These are phyloP conservation scores for Polychaeton citri DNA, from an alignment of 2,329 filamentous ascomycete species.

Conservation along the genomic window DNA sequence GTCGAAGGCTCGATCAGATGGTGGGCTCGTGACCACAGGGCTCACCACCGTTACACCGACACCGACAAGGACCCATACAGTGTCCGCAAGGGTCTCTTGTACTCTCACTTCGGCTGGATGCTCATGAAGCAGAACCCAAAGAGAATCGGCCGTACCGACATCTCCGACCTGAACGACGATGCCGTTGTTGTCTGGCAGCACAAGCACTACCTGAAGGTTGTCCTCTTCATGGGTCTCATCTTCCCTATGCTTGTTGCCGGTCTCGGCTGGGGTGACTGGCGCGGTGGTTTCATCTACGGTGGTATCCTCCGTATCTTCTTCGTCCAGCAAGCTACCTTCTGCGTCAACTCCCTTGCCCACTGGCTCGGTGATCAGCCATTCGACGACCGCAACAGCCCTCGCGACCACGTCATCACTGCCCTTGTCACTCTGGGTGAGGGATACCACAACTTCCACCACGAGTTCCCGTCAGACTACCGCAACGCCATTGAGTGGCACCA, in stretches of 20 bases:
- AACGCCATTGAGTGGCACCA: slow-evolving; percentile 86
- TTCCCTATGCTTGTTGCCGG: slow-evolving; percentile 66
- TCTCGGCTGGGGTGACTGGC: slow-evolving; percentile 67
- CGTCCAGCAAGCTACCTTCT: slow-evolving; percentile 86
- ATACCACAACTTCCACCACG: slow-evolving; percentile 94
- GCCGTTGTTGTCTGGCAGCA: slow-evolving; percentile 79
- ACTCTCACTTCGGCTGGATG: slow-evolving; percentile 84
- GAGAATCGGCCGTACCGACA: slow-evolving; percentile 75
- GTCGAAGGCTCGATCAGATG: slow-evolving; percentile 78
- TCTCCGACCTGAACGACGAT: slow-evolving; percentile 78
- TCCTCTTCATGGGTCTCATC: slow-evolving; percentile 62
- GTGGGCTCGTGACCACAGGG: slow-evolving; percentile 79
- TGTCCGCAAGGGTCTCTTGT: slow-evolving; percentile 74
- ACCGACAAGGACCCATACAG: slow-evolving; percentile 88
- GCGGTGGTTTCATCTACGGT: slow-evolving; percentile 70
- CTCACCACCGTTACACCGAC: slow-evolving; percentile 84
- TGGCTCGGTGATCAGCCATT: slow-evolving; percentile 89
- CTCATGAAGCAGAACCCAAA: slow-evolving; percentile 88
- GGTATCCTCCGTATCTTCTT: slow-evolving; percentile 80
- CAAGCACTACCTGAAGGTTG: slow-evolving; percentile 69
- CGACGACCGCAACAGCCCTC: slow-evolving; percentile 81
- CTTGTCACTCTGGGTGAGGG: slow-evolving; percentile 76
- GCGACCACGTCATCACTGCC: slow-evolving; percentile 77
- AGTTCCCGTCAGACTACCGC: slow-evolving; percentile 86
- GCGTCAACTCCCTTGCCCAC: slow-evolving; percentile 81